Base-by-base conservation (phyloP, 2,329 filamentous ascomycete genomes). In the Fusarium sp. region DNA sequence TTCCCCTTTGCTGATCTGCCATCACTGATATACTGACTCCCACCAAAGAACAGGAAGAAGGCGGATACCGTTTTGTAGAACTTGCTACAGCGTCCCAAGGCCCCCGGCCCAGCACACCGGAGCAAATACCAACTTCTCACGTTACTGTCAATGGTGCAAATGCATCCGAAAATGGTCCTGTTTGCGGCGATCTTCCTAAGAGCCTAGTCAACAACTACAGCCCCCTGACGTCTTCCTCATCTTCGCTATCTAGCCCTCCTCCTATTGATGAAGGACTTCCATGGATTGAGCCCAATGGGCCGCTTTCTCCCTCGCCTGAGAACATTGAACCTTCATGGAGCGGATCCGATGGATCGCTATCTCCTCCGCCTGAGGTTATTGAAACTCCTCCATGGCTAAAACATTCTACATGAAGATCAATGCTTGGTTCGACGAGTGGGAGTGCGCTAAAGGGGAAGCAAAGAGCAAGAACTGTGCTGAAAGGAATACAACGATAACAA, bases 251-350 rank as follows among this genome's bases (percentile, higher is more conserved):
- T 23, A 21, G 29, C 7, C 61, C 44, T 8, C 43, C 61, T 2
- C 39, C 29, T 31, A 16, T 46, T 8, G 37, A 29, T 8, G 44
- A 64, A 5, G 15, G 16, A 33, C 24, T 44, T 16, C 48, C 57
- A 12, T 38, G 10, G 21, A 12, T 28, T n/a, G 41, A 24, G 21
- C 53, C 52, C 4, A 35, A 55, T 44, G 63, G 57, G 12, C 42
- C 61, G 37, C 49, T 72, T 5, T 73, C 72, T n/a, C 49, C 63
- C 26, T 65, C 69, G 11, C 69, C 69, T 4, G 50, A 66, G 3
- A 33, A 29, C 3, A 59, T 68, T 10, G 53, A 52, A 16, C 74
- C 72, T 20, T 72, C 72, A n/a, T n/a, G n/a, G 16, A 63, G 43
- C 38, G 63, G 47, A 24, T 56, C 55, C 4, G 35, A 55, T 44